These are phyloP conservation scores for Rhododendron griersonianum DNA, from an alignment of 148 eudicot species.

Conservation along the genomic window DNA sequence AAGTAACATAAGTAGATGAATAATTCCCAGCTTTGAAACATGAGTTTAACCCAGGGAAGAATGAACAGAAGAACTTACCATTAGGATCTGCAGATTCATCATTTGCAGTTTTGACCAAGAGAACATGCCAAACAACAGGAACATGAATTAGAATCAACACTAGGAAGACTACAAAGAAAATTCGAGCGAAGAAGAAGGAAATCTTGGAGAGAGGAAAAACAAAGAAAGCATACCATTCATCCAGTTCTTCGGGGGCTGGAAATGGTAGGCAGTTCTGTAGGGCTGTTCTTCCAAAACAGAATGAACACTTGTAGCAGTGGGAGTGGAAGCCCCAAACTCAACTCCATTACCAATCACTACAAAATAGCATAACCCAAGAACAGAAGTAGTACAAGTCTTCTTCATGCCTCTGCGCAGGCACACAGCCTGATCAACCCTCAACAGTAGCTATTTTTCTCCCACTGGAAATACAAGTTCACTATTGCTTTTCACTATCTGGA, in stretches of 20 bases:
- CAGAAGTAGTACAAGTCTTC: neutral
- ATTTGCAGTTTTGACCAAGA: neutral
- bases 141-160: neutral
- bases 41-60: neutral
- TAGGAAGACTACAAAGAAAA: neutral
- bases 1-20: neutral
- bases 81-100: slow-evolving; percentile 18
- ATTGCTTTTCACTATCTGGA: too few species aligned
- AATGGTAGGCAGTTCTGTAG: slow-evolving; percentile 29
- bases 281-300: slow-evolving; percentile 6
- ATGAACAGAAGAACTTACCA: slow-evolving; percentile 1
- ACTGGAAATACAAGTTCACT: too few species aligned
- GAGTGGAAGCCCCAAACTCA: neutral
- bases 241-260: slow-evolving; percentile 38
- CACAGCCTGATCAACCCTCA: too few species aligned
- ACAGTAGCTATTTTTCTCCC: too few species aligned
- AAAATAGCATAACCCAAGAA: neutral
- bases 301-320: neutral
- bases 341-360: neutral
- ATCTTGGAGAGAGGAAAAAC: neutral
- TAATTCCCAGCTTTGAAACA: neutral
- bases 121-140: neutral
- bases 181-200: neutral
- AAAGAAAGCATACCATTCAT: slow-evolving; percentile 24
- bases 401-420: too few species aligned